Evolutionary conservation across 768 basidiomycete genomes (phyloP).

Genomic region (Candolleomyces efflorescens): DNA sequence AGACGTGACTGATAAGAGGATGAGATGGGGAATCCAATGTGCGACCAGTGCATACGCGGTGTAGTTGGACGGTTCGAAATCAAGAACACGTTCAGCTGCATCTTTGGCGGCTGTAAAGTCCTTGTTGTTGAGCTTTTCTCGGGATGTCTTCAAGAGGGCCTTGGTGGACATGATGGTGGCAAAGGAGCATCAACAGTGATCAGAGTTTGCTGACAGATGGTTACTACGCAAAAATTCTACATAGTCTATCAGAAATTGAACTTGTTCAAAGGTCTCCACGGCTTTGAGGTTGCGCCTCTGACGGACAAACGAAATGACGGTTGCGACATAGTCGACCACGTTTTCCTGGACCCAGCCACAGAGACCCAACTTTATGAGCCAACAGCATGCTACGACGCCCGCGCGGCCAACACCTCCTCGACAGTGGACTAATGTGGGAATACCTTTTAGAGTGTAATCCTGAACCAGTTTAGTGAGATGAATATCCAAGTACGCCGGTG

Average conservation of each 20-base stretch:
- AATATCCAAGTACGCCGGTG: slow-evolving; percentile 52
- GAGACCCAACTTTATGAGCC: slow-evolving; percentile 90
- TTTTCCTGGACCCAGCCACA: slow-evolving; percentile 55
- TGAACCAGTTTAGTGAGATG: slow-evolving; percentile 64
- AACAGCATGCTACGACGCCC: slow-evolving; percentile 87
- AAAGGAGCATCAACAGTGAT: slow-evolving; percentile 33
- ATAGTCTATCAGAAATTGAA: slow-evolving; percentile 75
- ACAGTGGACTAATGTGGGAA: slow-evolving; percentile 80
- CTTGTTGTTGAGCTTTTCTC: slow-evolving; percentile 72
- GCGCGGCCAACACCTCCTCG: slow-evolving; percentile 93
- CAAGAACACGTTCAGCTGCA: slow-evolving; percentile 60
- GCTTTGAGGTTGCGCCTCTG: slow-evolving; percentile 82
- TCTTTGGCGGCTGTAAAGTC: slow-evolving; percentile 66
- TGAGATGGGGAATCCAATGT: neutral
- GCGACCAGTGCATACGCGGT: slow-evolving; percentile 61
- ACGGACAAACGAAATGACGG: slow-evolving; percentile 69
- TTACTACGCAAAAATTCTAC: slow-evolving; percentile 43
- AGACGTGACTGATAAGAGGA: slow-evolving; percentile 61
- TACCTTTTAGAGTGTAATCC: slow-evolving; percentile 68
- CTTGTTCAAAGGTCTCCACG: slow-evolving; percentile 93
- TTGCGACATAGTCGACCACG: slow-evolving; percentile 65
- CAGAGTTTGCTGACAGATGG: neutral
- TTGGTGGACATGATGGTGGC: slow-evolving; percentile 47
- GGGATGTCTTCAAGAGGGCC: slow-evolving; percentile 60
- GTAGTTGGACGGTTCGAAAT: slow-evolving; percentile 80